These are phyloP conservation scores for Irineochytrium annulatum DNA, from an alignment of 192 early-diverging fungal species.

Conservation along the genomic window DNA sequence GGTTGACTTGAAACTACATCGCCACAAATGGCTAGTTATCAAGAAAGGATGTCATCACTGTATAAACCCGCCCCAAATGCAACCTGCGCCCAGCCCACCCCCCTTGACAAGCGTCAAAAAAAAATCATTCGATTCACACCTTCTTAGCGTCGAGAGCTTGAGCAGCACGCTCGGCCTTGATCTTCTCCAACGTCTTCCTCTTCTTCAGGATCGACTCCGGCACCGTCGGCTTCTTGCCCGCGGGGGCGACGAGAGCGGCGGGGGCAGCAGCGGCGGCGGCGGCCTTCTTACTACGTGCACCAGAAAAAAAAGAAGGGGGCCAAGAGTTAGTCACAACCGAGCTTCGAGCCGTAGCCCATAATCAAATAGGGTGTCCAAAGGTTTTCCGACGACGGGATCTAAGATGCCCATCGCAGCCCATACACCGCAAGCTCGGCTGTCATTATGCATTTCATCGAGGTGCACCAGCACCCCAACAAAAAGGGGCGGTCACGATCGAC, in stretches of 20 bases:
- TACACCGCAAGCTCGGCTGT: too few relatives aligned
- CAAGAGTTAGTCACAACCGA: too few relatives aligned
- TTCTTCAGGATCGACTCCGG: conserved; percentile 66
- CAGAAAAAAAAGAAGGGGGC: too few relatives aligned
- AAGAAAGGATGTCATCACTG: conserved; percentile 32
- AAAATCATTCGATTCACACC: conserved; percentile 22
- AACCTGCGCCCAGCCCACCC: not conserved
- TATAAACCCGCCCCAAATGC: not conserved
- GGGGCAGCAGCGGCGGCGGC: conserved; percentile 7
- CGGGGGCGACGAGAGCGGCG: too few relatives aligned
- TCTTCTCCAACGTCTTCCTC: conserved; percentile 59
- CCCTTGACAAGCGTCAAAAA: not conserved
- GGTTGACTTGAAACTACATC: conserved; percentile 53
- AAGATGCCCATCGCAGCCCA: too few relatives aligned
- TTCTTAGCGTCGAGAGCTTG: conserved; percentile 42
- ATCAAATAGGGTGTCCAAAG: too few relatives aligned
- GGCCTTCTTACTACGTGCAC: not conserved
- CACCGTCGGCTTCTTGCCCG: conserved; percentile 40
- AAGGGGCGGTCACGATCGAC: too few relatives aligned
- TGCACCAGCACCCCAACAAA: too few relatives aligned
- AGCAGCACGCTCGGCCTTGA: conserved; percentile 52
- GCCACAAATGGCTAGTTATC: conserved; percentile 34
- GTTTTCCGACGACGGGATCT: too few relatives aligned
- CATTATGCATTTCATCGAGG: too few relatives aligned
- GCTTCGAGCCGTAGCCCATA: too few relatives aligned